Percentiles rank a stretch among this genome's conserved stretches.
phyloP scores from a whole-genome alignment of 2,329 filamentous ascomycete species.

The Aspergillus pseudonomiae region DNA sequence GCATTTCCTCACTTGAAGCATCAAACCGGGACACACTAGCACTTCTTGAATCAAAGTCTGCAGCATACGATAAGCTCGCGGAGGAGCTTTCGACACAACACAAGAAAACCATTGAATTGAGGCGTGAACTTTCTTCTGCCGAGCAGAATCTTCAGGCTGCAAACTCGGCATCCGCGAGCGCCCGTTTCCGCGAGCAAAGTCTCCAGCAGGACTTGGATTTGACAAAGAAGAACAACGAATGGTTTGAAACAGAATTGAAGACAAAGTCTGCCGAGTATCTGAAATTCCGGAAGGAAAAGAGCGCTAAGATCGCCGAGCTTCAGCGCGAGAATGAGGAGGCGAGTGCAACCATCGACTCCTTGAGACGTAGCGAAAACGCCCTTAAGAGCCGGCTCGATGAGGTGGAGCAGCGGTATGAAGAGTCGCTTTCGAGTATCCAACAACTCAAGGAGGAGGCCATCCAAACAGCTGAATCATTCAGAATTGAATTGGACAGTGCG shows the following conservation, averaged over 20 bases:
- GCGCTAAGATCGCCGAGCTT: slow-evolving; percentile 81
- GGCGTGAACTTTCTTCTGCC: slow-evolving; percentile 76
- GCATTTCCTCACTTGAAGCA: slow-evolving; percentile 83
- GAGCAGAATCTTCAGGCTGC: slow-evolving; percentile 84
- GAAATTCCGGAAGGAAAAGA: slow-evolving; percentile 94
- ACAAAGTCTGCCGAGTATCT: slow-evolving; percentile 84
- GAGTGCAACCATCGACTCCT: slow-evolving; percentile 72
- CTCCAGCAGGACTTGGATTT: slow-evolving; percentile 89
- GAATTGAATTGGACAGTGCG: slow-evolving; percentile 80
- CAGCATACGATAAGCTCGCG: slow-evolving; percentile 80
- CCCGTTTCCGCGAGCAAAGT: slow-evolving; percentile 88
- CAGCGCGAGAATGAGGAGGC: slow-evolving; percentile 88
- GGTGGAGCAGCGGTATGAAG: slow-evolving; percentile 82
- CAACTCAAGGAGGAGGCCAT: slow-evolving; percentile 82
- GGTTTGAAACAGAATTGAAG: slow-evolving; percentile 89
- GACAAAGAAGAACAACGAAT: slow-evolving; percentile 87
- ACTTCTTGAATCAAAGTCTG: slow-evolving; percentile 86
- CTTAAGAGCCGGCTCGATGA: slow-evolving; percentile 81
- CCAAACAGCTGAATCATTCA: slow-evolving; percentile 81
- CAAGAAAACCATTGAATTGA: slow-evolving; percentile 80
- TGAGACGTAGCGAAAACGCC: slow-evolving; percentile 77
- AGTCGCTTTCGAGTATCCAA: slow-evolving; percentile 78
- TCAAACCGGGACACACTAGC: slow-evolving; percentile 90
- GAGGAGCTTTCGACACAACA: slow-evolving; percentile 88
- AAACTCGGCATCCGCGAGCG: slow-evolving; percentile 75